Percentiles rank a stretch among this genome's conserved stretches.
Conservation (phyloP, 768 basidiomycete genomes). For the Trametes cubensis region DNA sequence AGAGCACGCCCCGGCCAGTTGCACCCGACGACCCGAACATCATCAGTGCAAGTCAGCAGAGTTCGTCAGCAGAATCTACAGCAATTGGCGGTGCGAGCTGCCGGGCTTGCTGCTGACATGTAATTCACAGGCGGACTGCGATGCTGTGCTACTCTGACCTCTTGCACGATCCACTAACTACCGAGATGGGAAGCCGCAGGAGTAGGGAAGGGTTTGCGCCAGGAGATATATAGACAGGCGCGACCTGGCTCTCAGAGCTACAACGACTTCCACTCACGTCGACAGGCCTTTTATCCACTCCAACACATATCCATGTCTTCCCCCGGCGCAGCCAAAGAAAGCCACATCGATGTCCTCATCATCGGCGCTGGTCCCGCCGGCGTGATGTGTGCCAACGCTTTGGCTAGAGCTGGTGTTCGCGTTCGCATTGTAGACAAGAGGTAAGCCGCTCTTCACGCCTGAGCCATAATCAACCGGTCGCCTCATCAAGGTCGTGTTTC, state of each 20-base stretch:
- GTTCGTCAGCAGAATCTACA: no score
- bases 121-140: no score
- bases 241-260: background rate
- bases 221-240: background rate
- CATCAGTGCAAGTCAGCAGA: no score
- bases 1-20: no score
- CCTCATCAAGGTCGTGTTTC: background rate
- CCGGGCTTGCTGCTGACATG: no score
- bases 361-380: constrained; percentile 64
- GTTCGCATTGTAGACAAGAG: constrained; percentile 67
- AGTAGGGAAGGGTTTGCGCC: background rate
- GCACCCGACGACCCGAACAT: no score
- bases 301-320: background rate
- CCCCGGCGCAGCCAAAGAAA: constrained; percentile 31
- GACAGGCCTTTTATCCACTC: background rate
- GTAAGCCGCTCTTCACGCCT: constrained; percentile 34
- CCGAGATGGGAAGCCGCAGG: no score
- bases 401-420: constrained; percentile 56
- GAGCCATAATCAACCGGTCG: constrained; percentile 18
- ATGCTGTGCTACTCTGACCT: no score
- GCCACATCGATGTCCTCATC: constrained; percentile 57
- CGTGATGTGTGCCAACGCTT: constrained; percentile 69
- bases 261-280: background rate
- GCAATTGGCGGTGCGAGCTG: no score
- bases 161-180: no score